A percentile compares a stretch with the other conserved stretches of the same genome.
Conservation (phyloP, 1,139 yeast genomes). For the Saccharomyces hybrid region DNA sequence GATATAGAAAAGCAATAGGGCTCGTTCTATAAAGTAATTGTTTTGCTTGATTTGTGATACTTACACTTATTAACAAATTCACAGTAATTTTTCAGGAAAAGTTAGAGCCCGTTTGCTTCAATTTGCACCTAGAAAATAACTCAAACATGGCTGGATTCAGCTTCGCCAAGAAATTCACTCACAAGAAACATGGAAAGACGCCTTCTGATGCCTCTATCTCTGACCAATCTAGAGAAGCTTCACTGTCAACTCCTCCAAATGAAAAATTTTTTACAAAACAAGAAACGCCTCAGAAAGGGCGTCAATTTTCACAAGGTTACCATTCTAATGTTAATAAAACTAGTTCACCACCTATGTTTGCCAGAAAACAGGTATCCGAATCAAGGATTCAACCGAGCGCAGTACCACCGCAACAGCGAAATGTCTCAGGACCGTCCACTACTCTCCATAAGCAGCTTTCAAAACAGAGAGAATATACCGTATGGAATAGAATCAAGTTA, state of each 20-base stretch:
- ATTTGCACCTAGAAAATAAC: not conserved
- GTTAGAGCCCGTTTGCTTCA: not conserved
- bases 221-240: slow-evolving; percentile 3
- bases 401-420: slow-evolving; percentile 25
- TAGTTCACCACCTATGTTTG: not conserved
- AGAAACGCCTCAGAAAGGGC: not conserved
- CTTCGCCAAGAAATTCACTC: not conserved
- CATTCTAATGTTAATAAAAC: not conserved
- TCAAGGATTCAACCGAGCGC: slow-evolving; percentile 25
- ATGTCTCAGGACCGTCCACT: slow-evolving; percentile 27
- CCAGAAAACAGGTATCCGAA: not conserved
- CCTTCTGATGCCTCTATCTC: slow-evolving; percentile 1
- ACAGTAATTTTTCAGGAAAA: not conserved
- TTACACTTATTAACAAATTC: not conserved
- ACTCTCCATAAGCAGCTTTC: slow-evolving; percentile 6
- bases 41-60: not conserved
- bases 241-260: not conserved
- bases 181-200: not conserved
- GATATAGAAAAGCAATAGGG: not conserved
- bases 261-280: not conserved
- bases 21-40: not conserved
- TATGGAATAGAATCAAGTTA: too few relatives aligned
- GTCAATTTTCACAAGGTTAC: not conserved
- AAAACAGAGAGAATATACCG: slow-evolving; percentile 33
- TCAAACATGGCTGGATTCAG: not conserved